Conservation (phyloP, 1,139 yeast genomes). For the Lodderomyces oxycetoniae region DNA sequence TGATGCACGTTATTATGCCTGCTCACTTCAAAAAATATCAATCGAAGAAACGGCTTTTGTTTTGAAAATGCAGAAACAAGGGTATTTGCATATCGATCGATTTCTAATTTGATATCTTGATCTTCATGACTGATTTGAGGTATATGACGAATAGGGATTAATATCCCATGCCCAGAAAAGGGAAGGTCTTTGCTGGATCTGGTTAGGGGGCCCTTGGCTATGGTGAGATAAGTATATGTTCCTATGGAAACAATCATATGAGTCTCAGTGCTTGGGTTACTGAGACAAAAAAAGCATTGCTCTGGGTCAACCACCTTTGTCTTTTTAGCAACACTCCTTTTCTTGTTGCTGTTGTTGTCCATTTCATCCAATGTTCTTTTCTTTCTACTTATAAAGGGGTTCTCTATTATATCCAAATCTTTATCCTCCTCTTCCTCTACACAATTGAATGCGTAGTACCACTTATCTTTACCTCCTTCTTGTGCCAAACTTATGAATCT, state of each 20-base stretch:
- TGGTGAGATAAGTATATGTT: constrained; percentile 59
- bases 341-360: constrained; percentile 7
- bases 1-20: constrained; percentile 56
- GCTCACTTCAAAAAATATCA: constrained; percentile 60
- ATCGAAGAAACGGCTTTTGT: constrained; percentile 31
- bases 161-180: constrained; percentile 77
- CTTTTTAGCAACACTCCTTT: constrained; percentile 15
- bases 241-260: constrained; percentile 82
- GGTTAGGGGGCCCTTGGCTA: constrained; percentile 85
- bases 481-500: constrained; percentile 63
- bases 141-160: constrained; percentile 77
- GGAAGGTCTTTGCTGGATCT: constrained; percentile 38
- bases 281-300: constrained; percentile 77
- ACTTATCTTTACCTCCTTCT: constrained; percentile 53
- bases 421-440: constrained; percentile 12
- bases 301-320: constrained; percentile 45
- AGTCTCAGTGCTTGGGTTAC: constrained; percentile 72
- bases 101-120: constrained; percentile 14
- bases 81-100: constrained; percentile 34
- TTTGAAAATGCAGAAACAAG: constrained; percentile 42
- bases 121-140: constrained; percentile 30
- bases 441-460: constrained; percentile 67
- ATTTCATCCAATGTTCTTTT: constrained; percentile 13
- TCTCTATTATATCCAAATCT: constrained; percentile 19
- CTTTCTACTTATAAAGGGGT: constrained; percentile 32